These are phyloP conservation scores for Heritiera littoralis DNA, from an alignment of 345 rosid species.

Conservation along the genomic window DNA sequence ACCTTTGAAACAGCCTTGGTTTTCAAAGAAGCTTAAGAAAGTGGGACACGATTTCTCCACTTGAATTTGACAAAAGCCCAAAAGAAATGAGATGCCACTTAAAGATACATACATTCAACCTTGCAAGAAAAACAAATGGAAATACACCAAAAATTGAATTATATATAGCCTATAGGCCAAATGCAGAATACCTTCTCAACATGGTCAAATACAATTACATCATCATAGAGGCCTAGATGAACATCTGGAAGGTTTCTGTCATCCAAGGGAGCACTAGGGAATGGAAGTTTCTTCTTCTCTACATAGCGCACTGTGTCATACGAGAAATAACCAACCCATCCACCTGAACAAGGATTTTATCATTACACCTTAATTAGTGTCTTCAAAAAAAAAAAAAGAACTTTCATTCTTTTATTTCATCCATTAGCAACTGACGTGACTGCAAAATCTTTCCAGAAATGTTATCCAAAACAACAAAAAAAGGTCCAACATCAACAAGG, in stretches of 20 bases:
- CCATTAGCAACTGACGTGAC: neutral
- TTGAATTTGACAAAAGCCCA: neutral
- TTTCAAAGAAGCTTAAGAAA: neutral
- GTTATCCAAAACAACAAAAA: neutral
- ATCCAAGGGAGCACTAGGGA: constrained; percentile 68
- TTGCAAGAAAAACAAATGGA: neutral
- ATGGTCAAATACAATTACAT: constrained; percentile 87
- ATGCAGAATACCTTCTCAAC: constrained; percentile 67
- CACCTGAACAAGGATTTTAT: constrained; percentile 53
- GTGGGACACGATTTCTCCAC: neutral
- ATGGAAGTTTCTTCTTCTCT: constrained; percentile 88
- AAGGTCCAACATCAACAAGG: constrained; percentile 11
- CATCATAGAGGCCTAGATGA: constrained; percentile 91
- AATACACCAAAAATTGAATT: neutral
- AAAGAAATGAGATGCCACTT: neutral
- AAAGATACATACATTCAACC: neutral
- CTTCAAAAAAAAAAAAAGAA: neutral
- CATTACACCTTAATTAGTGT: neutral
- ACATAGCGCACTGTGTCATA: constrained; percentile 89
- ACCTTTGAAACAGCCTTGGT: neutral
- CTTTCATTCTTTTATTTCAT: neutral
- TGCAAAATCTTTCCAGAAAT: neutral
- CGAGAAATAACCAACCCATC: constrained; percentile 96
- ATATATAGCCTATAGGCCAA: neutral
- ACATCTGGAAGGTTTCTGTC: constrained; percentile 92